phyloP scores from a whole-genome alignment of 257 asterid species.

The Haberlea rhodopensis region DNA sequence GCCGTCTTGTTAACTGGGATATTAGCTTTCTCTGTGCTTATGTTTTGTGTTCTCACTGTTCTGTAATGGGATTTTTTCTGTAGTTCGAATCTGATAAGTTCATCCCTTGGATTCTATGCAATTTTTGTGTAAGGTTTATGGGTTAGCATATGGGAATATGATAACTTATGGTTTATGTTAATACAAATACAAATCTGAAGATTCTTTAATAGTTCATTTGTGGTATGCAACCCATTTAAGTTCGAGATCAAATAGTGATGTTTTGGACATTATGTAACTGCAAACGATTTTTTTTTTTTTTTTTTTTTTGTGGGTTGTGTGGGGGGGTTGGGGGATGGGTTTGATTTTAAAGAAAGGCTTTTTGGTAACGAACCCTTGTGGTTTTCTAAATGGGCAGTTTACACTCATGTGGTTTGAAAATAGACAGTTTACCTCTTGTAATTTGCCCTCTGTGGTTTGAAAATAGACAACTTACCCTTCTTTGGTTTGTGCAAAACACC shows the following conservation, averaged over 20 bases:
- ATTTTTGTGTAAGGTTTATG: neutral
- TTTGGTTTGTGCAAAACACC: too few species aligned
- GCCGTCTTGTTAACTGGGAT: neutral
- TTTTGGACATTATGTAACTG: neutral
- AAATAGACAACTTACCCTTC: too few species aligned
- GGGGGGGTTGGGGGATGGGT: too few species aligned
- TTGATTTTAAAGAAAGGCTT: too few species aligned
- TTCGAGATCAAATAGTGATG: neutral
- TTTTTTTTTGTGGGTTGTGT: too few species aligned
- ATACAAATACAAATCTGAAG: neutral
- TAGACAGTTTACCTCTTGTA: too few species aligned
- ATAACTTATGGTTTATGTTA: neutral
- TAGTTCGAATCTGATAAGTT: neutral
- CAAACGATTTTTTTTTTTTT: too few species aligned
- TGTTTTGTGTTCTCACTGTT: too few species aligned
- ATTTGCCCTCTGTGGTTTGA: too few species aligned
- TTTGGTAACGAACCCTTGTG: too few species aligned
- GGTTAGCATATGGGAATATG: neutral
- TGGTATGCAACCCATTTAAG: neutral
- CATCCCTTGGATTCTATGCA: neutral
- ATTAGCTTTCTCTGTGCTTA: neutral
- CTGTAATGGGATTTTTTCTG: neutral
- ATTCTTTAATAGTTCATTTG: neutral
- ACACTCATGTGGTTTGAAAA: too few species aligned
- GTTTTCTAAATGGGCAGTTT: too few species aligned